These are phyloP conservation scores for Boletellus deceptivus DNA, from an alignment of 1,284 basidiomycete species.

Conservation along the genomic window DNA sequence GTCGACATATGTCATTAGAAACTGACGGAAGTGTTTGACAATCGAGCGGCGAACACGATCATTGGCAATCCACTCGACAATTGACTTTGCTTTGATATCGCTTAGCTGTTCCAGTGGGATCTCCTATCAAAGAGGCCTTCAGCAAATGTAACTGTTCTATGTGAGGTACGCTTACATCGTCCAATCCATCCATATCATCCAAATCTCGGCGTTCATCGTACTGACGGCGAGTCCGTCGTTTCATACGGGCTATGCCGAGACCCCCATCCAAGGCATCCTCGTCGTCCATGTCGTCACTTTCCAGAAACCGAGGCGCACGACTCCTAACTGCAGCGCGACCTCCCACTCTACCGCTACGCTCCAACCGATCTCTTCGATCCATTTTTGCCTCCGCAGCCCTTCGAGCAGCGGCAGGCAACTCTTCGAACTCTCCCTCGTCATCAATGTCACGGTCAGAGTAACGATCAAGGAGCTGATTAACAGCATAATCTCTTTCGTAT, in stretches of 20 bases:
- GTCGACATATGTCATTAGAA: conserved; percentile 95
- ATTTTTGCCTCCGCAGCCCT: conserved; percentile 87
- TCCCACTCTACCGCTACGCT: conserved; percentile 62
- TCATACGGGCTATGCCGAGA: conserved; percentile 65
- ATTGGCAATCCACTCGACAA: conserved; percentile 95
- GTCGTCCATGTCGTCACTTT: conserved; percentile 60
- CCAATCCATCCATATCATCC: conserved; percentile 83
- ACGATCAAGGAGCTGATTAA: conserved; percentile 78
- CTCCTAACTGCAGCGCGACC: conserved; percentile 71
- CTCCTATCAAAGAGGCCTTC: conserved; percentile 54
- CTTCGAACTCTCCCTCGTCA: conserved; percentile 77
- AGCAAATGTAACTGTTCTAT: background rate
- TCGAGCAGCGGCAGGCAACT: conserved; percentile 71
- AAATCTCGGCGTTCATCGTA: conserved; percentile 86
- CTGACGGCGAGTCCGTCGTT: conserved; percentile 74
- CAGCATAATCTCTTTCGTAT: conserved; percentile 77
- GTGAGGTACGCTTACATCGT: conserved; percentile 57
- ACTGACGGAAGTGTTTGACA: conserved; percentile 90
- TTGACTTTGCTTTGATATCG: conserved; percentile 96
- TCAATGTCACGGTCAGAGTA: conserved; percentile 90
- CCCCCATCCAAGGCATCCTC: conserved; percentile 62
- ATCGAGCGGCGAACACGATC: conserved; percentile 90
- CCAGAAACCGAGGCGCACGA: conserved; percentile 82
- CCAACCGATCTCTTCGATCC: conserved; percentile 83
- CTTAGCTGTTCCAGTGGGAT: conserved; percentile 94